phyloP scores from a whole-genome alignment of 2,329 filamentous ascomycete species.

The Neocucurbitaria cava region DNA sequence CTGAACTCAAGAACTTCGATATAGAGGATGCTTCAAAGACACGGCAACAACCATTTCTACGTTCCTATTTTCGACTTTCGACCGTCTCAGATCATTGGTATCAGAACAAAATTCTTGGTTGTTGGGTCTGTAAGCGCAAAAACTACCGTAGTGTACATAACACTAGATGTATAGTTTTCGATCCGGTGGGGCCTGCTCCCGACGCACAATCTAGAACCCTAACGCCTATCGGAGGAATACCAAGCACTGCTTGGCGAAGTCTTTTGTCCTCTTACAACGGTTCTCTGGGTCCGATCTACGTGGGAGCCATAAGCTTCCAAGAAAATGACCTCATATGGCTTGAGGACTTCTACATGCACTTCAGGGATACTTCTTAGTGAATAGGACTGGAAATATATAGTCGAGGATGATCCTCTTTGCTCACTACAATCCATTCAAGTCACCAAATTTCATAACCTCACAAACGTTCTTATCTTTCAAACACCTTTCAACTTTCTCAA shows the following conservation, averaged over 20 bases:
- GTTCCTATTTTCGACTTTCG: too few relatives aligned
- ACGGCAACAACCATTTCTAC: too few relatives aligned
- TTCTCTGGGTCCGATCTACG: constrained; percentile 16
- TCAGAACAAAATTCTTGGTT: background rate
- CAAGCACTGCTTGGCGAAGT: constrained; percentile 30
- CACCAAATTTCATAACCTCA: background rate
- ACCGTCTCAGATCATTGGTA: background rate
- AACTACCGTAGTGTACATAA: background rate
- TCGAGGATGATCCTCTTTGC: background rate
- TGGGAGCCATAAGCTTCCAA: constrained; percentile 11
- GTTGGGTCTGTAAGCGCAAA: background rate
- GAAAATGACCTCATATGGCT: constrained; percentile 42
- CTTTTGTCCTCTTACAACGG: constrained; percentile 26
- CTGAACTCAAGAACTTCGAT: constrained; percentile 5
- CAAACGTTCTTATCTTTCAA: background rate
- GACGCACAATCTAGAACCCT: constrained; percentile 12
- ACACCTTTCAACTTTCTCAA: background rate
- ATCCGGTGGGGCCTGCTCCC: constrained; percentile 4
- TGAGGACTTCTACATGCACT: constrained; percentile 8
- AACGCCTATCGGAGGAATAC: constrained; percentile 14
- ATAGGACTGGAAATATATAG: constrained; percentile 4
- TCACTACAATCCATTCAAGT: background rate
- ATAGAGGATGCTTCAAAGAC: background rate
- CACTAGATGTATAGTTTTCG: background rate
- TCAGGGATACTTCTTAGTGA: background rate